A percentile compares a stretch with the other conserved stretches of the same genome.
These are phyloP conservation scores for Plenodomus biglobosus DNA, from an alignment of 2,329 filamentous ascomycete species.

Conservation along the genomic window DNA sequence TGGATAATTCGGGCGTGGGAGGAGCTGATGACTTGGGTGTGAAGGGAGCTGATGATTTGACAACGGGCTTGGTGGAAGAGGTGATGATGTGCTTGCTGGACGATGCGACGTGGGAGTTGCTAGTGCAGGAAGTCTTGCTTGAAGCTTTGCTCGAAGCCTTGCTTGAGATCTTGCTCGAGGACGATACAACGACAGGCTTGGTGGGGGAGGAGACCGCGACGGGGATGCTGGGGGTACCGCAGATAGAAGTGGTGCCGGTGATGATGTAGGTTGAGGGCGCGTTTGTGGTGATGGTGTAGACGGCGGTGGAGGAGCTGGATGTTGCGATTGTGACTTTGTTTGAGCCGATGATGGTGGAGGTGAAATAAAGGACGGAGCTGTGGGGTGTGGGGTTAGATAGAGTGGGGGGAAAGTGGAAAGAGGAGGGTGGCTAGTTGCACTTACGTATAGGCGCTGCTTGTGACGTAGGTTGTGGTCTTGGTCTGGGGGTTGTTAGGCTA, in stretches of 20 bases:
- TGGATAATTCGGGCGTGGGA: background rate
- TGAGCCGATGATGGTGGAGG: slow-evolving; percentile 18
- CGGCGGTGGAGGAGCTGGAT: slow-evolving; percentile 8
- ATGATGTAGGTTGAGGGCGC: slow-evolving; percentile 18
- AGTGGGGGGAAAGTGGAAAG: no score
- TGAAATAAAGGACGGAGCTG: slow-evolving; percentile 19
- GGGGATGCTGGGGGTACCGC: slow-evolving; percentile 18
- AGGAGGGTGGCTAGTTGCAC: background rate
- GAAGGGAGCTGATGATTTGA: background rate
- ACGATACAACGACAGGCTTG: background rate
- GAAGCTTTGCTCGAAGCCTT: no score
- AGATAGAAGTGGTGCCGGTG: slow-evolving; percentile 22
- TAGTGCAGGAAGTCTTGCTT: no score
- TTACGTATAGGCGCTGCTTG: slow-evolving; percentile 21
- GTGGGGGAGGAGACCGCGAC: background rate
- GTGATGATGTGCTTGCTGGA: background rate
- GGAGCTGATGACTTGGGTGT: no score
- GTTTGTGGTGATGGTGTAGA: slow-evolving; percentile 20
- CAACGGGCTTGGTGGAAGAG: background rate
- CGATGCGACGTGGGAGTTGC: background rate
- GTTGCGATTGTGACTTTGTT: slow-evolving; percentile 13
- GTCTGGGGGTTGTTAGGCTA: slow-evolving; percentile 3
- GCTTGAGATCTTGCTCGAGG: no score
- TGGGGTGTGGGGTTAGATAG: slow-evolving; percentile 2
- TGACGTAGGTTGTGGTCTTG: slow-evolving; percentile 5